Conservation (phyloP, 2,329 filamentous ascomycete species). For the Fusarium dlaminii region DNA sequence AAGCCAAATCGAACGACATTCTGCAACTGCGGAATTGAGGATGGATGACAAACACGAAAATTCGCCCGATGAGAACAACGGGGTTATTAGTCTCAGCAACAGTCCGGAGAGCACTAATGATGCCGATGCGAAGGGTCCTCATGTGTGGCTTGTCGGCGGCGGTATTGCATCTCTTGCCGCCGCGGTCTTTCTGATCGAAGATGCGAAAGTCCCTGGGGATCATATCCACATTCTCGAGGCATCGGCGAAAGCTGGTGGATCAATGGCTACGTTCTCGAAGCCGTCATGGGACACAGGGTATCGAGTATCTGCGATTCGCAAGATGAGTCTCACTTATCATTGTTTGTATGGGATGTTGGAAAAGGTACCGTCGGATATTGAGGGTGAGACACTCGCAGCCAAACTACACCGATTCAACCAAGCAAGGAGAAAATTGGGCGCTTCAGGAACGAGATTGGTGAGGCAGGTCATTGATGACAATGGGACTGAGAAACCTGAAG, state of each 20-base stretch:
- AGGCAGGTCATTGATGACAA: slow-evolving; percentile 29
- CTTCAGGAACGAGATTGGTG: slow-evolving; percentile 39
- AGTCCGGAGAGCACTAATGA: slow-evolving; percentile 25
- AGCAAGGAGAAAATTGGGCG: slow-evolving; percentile 35
- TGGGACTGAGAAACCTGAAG: slow-evolving; percentile 34
- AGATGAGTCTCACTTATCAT: slow-evolving; percentile 40
- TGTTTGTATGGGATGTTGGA: slow-evolving; percentile 42
- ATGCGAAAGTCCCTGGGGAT: slow-evolving; percentile 37
- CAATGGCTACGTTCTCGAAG: slow-evolving; percentile 35
- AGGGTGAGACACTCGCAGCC: slow-evolving; percentile 37
- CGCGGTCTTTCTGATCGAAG: slow-evolving; percentile 40
- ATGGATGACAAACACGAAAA: slow-evolving; percentile 17
- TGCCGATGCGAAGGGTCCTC: slow-evolving; percentile 7
- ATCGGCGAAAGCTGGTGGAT: slow-evolving; percentile 36
- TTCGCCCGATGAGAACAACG: background rate
- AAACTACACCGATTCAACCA: slow-evolving; percentile 39
- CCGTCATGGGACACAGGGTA: slow-evolving; percentile 41
- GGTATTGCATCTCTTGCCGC: slow-evolving; percentile 41
- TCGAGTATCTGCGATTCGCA: slow-evolving; percentile 40
- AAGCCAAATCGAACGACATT: background rate
- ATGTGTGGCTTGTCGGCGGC: slow-evolving; percentile 43
- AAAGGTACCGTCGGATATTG: slow-evolving; percentile 35
- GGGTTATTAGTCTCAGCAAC: slow-evolving; percentile 22
- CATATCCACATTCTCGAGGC: slow-evolving; percentile 43
- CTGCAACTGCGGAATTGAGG: background rate